Conservation (phyloP, 2,329 filamentous ascomycete species). For the Paramyrothecium sp. region DNA sequence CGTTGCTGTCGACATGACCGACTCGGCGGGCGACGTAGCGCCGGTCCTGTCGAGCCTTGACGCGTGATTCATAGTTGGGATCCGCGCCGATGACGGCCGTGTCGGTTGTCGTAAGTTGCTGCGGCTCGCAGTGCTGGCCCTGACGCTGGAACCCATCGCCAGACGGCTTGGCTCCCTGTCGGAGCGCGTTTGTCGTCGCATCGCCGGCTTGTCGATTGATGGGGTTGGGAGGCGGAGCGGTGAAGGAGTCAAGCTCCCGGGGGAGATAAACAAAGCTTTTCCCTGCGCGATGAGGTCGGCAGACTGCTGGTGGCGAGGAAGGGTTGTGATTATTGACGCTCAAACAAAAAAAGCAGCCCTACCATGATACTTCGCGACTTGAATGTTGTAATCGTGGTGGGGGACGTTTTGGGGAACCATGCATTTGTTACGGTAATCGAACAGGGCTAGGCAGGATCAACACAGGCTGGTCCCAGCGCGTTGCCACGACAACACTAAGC, state of each 20-base stretch:
- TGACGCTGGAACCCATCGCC: constrained; percentile 27
- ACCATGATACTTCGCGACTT: neutral
- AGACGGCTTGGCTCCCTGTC: constrained; percentile 34
- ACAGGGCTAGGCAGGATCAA: neutral
- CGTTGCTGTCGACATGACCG: constrained; percentile 57
- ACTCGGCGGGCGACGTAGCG: constrained; percentile 69
- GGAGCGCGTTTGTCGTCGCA: constrained; percentile 32
- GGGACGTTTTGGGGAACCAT: neutral
- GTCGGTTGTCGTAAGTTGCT: constrained; percentile 11
- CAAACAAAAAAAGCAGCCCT: neutral
- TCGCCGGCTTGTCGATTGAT: constrained; percentile 28
- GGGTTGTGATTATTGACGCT: neutral
- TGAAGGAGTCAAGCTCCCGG: no score
- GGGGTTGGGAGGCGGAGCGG: neutral
- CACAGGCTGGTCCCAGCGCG: neutral
- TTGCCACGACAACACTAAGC: neutral
- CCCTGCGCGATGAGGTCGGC: neutral
- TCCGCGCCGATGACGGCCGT: constrained; percentile 21
- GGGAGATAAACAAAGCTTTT: neutral
- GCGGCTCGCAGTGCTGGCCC: constrained; percentile 21
- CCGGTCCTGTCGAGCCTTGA: constrained; percentile 26
- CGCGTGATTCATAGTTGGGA: constrained; percentile 15
- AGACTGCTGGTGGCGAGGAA: neutral
- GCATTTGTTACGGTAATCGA: neutral
- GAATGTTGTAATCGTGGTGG: neutral